Evolutionary conservation across 225 moss, liverwort and hornwort genomes (phyloP).

Genomic region (Asterella californica): DNA sequence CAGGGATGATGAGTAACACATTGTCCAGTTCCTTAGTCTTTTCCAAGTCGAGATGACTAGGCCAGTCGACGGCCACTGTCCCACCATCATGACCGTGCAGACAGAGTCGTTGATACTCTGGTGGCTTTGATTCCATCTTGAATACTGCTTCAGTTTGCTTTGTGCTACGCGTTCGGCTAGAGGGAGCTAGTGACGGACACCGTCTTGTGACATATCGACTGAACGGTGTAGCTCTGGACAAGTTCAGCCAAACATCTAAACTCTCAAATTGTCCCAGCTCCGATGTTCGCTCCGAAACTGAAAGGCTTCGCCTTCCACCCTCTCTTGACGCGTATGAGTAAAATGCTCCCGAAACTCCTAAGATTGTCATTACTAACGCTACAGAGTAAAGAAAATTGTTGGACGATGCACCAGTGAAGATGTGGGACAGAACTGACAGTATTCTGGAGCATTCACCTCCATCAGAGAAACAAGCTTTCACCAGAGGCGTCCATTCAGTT

Average conservation of each 20-base stretch:
- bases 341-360: slow-evolving; percentile 32
- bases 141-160: not conserved
- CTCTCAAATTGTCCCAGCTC: not conserved
- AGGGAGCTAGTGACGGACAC: slow-evolving; percentile 65
- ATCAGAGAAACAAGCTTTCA: not conserved
- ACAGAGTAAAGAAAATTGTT: slow-evolving; percentile 16
- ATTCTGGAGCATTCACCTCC: not conserved
- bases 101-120: slow-evolving; percentile 63
- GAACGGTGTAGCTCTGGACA: slow-evolving; percentile 62
- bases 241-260: slow-evolving; percentile 28
- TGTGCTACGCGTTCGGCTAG: slow-evolving; percentile 13
- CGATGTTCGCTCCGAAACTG: not conserved
- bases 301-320: not conserved
- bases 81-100: slow-evolving; percentile 70
- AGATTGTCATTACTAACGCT: slow-evolving; percentile 12
- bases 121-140: slow-evolving; percentile 26
- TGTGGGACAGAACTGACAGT: not conserved
- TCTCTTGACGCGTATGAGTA: slow-evolving; percentile 9
- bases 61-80: slow-evolving; percentile 85
- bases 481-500: not conserved
- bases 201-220: slow-evolving; percentile 60
- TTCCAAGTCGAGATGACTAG: slow-evolving; percentile 60
- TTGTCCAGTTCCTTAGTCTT: slow-evolving; percentile 56
- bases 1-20: slow-evolving; percentile 71
- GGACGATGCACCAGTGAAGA: slow-evolving; percentile 2